phyloP scores from a whole-genome alignment of 805 yeast genomes.

The Kluyveromyces nonfermentans region DNA sequence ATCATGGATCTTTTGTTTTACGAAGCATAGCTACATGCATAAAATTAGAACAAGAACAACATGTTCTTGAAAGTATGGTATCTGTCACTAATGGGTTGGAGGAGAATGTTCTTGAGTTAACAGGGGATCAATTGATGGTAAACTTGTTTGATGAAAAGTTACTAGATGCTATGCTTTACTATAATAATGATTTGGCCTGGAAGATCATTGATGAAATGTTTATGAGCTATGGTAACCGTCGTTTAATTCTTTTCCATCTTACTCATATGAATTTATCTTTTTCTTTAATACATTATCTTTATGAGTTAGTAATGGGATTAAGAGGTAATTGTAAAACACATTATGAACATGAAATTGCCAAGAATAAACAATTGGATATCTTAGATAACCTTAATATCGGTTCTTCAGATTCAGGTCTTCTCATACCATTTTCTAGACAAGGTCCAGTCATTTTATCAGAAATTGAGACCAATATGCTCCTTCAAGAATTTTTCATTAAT shows the following conservation, averaged over 20 bases:
- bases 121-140: constrained; percentile 44
- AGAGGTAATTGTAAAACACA: constrained; percentile 35
- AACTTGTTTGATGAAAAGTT: constrained; percentile 35
- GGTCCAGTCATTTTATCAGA: constrained; percentile 47
- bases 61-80: constrained; percentile 14
- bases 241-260: constrained; percentile 57
- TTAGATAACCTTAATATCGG: background rate
- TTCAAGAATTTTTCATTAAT: constrained; percentile 62
- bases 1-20: constrained; percentile 13
- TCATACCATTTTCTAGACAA: constrained; percentile 41
- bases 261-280: constrained; percentile 52
- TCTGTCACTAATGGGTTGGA: constrained; percentile 1
- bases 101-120: constrained; percentile 20
- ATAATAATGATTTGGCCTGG: constrained; percentile 45
- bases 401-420: background rate
- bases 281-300: constrained; percentile 51
- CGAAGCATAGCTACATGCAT: constrained; percentile 46
- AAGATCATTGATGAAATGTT: constrained; percentile 59
- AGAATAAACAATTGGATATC: constrained; percentile 5
- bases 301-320: constrained; percentile 47
- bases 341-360: constrained; percentile 5
- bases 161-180: constrained; percentile 43
- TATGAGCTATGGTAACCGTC: constrained; percentile 56
- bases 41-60: constrained; percentile 33
- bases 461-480: constrained; percentile 53